Base-by-base conservation (phyloP, 352 stramenopile genomes). In the Discostella stelligera region DNA sequence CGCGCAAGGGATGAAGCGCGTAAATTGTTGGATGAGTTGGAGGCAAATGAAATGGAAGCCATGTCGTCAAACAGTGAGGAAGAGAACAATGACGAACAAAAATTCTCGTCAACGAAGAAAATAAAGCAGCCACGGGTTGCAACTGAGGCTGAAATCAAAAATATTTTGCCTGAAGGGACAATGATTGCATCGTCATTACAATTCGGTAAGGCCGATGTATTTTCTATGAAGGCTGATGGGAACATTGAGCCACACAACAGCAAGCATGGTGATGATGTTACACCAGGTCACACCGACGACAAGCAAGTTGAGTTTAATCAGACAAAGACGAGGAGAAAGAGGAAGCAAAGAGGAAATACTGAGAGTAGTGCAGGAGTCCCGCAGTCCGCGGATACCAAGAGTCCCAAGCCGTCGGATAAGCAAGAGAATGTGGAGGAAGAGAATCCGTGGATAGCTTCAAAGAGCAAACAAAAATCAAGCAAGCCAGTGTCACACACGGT, bases 11-110 rank as follows among this genome's bases (percentile, higher is more conserved):
- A 92, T 37, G 96, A 99, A 77, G 96, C 96, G 0, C 91, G 97
- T 63, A 90, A 94, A 76, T 85, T 98, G 39, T 86, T 99, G 52
- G 83, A 89, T 21, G 96, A 99, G 89, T 93, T 99, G 18, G 86
- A 95, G 70, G 93, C 94, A 30, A 93, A 96, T 54, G 88, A 96
- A 18, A 83, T 91, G 10, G 83, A 73, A 0, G 71, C 61, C 20
- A 71, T 71, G 11, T 68, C 66, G n/a, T 70, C 79, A 18, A 71
- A 85, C 59, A 77, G 64, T 30, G 74, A 77, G 20, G 74, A 74
- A 54, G 71, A 86, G 25, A 71, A 80, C 18, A 18, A 68, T 16
- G 66, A 81, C 30, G 50, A 77, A 37, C 53, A 37, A 9, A 30
- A 41, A 20, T 25, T 37, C 9, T 8, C 21, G 48, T 77, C 72